These are phyloP conservation scores for Gnetum montanum DNA, from an alignment of 75 land plant species.

Conservation along the genomic window DNA sequence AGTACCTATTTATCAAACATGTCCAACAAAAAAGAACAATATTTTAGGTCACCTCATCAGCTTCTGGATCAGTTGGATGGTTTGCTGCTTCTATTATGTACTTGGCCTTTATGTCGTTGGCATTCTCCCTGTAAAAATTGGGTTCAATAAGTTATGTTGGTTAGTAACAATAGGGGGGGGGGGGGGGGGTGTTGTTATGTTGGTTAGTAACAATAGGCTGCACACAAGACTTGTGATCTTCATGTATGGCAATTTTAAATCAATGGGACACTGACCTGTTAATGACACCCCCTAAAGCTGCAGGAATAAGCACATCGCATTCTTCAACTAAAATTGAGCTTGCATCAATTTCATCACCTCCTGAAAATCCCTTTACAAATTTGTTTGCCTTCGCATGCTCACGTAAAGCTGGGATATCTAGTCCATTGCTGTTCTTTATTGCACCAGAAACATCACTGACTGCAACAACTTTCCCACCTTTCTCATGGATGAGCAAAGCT, in stretches of 20 bases:
- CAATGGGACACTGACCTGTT: slow-evolving; percentile 26
- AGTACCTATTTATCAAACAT: neutral
- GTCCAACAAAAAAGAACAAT: neutral
- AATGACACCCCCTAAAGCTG: slow-evolving; percentile 78
- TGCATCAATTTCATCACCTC: slow-evolving; percentile 53
- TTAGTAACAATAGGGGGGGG: neutral
- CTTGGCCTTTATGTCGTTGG: slow-evolving; percentile 60
- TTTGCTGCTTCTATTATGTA: slow-evolving; percentile 81
- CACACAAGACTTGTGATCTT: slow-evolving; percentile 1
- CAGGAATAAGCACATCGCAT: slow-evolving; percentile 85
- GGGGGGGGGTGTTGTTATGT: neutral
- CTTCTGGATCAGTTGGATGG: slow-evolving; percentile 86
- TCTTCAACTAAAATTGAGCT: slow-evolving; percentile 43
- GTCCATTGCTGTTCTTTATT: slow-evolving; percentile 46
- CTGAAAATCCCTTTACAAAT: slow-evolving; percentile 31
- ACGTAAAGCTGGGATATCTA: slow-evolving; percentile 49
- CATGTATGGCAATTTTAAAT: neutral
- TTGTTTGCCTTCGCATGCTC: slow-evolving; percentile 36
- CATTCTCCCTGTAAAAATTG: slow-evolving; percentile 51
- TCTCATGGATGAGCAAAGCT: slow-evolving; percentile 54
- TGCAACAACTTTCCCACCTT: slow-evolving; percentile 67
- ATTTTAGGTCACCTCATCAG: slow-evolving; percentile 53
- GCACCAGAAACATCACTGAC: slow-evolving; percentile 70
- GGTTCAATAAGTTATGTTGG: neutral
- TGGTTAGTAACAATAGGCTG: neutral